Evolutionary conservation across 257 asterid species (phyloP).

Genomic region (Fraxinus quadrangulata): DNA sequence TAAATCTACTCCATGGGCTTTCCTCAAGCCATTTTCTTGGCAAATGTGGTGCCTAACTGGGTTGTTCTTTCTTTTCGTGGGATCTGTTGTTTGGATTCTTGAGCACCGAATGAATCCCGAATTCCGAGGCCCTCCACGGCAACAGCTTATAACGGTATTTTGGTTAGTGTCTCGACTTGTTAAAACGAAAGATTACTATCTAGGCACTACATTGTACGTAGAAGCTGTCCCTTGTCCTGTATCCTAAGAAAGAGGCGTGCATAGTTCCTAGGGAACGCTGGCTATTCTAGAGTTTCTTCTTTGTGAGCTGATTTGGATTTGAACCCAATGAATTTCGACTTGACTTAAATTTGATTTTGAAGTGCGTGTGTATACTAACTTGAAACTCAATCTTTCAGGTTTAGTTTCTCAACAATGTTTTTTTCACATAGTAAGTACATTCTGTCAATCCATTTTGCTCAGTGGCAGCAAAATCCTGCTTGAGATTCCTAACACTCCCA

Average conservation of each 20-base stretch:
- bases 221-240: background rate
- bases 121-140: constrained; percentile 23
- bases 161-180: constrained; percentile 9
- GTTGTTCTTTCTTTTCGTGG: constrained; percentile 18
- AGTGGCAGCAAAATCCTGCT: background rate
- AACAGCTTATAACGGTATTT: constrained; percentile 17
- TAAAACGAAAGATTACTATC: background rate
- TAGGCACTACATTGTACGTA: no score
- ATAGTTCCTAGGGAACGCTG: background rate
- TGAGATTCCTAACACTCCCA: background rate
- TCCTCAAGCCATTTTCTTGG: constrained; percentile 21
- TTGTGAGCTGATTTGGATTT: no score
- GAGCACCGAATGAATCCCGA: constrained; percentile 22
- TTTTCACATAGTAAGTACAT: constrained; percentile 23
- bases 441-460: background rate
- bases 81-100: constrained; percentile 24
- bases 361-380: background rate
- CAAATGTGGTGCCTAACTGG: constrained; percentile 25
- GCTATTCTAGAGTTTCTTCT: no score
- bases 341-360: no score
- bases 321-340: no score
- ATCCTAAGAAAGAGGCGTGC: background rate
- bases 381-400: constrained; percentile 1
- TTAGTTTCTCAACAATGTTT: constrained; percentile 25
- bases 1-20: constrained; percentile 20